A percentile compares a stretch with the other conserved stretches of the same genome.
These are phyloP conservation scores for Myxozyma kluyveri DNA, from an alignment of 805 yeast genomes.

Conservation along the genomic window DNA sequence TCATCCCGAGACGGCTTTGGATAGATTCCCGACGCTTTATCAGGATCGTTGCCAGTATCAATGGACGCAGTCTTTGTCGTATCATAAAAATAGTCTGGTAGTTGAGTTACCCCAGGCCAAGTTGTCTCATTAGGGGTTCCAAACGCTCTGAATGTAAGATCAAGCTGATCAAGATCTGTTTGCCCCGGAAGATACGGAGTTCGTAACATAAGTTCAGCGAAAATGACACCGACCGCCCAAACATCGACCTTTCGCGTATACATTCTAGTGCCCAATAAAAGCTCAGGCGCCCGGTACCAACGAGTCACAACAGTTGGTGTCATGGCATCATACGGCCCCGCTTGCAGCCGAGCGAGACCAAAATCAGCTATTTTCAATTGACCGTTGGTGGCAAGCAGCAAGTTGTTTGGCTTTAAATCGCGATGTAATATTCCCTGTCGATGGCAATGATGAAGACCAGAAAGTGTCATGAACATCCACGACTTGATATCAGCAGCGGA, in stretches of 20 bases:
- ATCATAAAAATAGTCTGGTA: conserved; percentile 76
- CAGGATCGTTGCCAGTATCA: conserved; percentile 6
- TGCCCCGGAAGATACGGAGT: conserved; percentile 93
- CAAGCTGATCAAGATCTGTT: conserved; percentile 84
- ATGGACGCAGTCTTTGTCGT: conserved; percentile 42
- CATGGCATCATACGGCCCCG: conserved; percentile 63
- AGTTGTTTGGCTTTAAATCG: conserved; percentile 46
- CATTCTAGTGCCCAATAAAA: conserved; percentile 81
- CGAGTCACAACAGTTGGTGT: conserved; percentile 95
- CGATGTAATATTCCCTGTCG: conserved; percentile 86
- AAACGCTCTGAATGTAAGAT: conserved; percentile 88
- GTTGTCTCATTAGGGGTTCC: conserved; percentile 92
- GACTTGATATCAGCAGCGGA: conserved; percentile 84
- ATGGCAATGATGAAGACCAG: conserved; percentile 96
- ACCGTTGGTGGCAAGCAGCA: conserved; percentile 83
- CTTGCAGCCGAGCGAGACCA: conserved; percentile 86
- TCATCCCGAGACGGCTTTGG: conserved; percentile 77
- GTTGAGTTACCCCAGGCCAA: conserved; percentile 85
- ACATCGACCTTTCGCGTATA: conserved; percentile 87
- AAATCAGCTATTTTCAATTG: conserved; percentile 93
- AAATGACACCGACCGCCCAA: conserved; percentile 96
- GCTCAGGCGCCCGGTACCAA: conserved; percentile 97
- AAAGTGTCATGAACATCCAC: conserved; percentile 89
- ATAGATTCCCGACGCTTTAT: conserved; percentile 20
- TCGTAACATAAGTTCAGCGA: conserved; percentile 93